Evolutionary conservation across 371 early-diverging fungal species (phyloP), one percentile per base, ranked within the genome.

Genomic region (Saksenaea vasiformis): DNA sequence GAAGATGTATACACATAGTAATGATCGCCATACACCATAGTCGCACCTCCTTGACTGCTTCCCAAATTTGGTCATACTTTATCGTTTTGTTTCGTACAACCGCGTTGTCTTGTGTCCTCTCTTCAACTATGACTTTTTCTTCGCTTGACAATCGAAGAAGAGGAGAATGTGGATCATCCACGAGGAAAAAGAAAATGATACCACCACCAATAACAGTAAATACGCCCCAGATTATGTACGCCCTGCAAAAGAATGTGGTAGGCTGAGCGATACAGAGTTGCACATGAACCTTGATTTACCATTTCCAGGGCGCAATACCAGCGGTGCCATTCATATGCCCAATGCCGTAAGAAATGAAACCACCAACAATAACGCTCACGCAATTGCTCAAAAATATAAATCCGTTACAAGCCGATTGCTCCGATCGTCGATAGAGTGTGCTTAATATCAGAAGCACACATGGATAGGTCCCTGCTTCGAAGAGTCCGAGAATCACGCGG

Each of bases 11-110:
- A 9, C 67, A 56, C 13, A 71, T 26, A n/a, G 67, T 56, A 9
- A 68, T 64, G 10, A 73, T 17, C 3, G 51, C 54, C 10, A 76
- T 36, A 8, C 74, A 56, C 26, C 61, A 80, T 13, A 69, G 60
- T 2, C 78, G 72, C 9, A 75, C 70, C 28, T 80, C 81, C 36
- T 56, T 65, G 1, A 80, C 4, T 0, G 74, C 73, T 61, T 80
- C 80, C 57, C 54, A 61, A 1, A 69, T 58, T 27, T 80, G 80
- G 11, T 55, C 36, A 15, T 28, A 54, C 15, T 75, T 77, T 53
- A 77, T 66, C 34, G 61, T 51, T 13, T 35, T 64, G 22, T 59
- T 69, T 43, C 70, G 65, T 4, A 75, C 73, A 1, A 75, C 74
- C 5, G 70, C 68, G 37, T 77, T 80, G 55, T 80, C 78, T 17